Conservation (phyloP, 331 rosid genomes). For the Quercus phellos region DNA sequence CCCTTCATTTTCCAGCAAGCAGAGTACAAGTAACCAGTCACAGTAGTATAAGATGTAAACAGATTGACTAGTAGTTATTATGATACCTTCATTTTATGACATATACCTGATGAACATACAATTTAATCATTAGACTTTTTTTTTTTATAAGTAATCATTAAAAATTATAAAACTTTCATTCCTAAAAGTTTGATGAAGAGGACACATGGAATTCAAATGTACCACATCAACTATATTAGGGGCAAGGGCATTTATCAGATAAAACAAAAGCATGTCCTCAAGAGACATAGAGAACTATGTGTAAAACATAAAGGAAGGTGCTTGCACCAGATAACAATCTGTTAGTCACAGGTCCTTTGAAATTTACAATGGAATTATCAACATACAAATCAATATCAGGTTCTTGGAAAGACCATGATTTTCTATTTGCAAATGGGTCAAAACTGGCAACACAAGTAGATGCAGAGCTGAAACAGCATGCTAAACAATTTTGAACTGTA, state of each 20-base stretch:
- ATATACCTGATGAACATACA: not conserved
- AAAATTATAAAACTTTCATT: no score
- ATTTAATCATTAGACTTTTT: not conserved
- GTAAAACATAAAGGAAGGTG: not conserved
- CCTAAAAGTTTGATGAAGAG: not conserved
- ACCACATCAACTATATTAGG: not conserved
- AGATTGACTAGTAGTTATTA: slow-evolving; percentile 11
- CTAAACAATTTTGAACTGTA: not conserved
- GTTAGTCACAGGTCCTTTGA: not conserved
- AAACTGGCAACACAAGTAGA: not conserved
- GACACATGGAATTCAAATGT: not conserved
- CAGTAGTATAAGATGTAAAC: slow-evolving; percentile 7
- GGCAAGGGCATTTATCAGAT: not conserved
- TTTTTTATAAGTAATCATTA: no score
- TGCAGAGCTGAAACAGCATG: not conserved
- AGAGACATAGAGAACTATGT: not conserved
- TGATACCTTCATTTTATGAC: not conserved
- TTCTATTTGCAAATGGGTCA: not conserved
- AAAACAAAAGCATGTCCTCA: not conserved
- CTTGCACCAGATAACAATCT: not conserved
- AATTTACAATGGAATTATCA: not conserved
- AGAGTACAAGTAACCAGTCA: slow-evolving; percentile 58
- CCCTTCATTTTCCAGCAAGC: slow-evolving; percentile 80
- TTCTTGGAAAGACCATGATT: not conserved
- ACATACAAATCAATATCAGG: not conserved